phyloP scores from a whole-genome alignment of 2,329 filamentous ascomycete species.

The Alternaria sp. region DNA sequence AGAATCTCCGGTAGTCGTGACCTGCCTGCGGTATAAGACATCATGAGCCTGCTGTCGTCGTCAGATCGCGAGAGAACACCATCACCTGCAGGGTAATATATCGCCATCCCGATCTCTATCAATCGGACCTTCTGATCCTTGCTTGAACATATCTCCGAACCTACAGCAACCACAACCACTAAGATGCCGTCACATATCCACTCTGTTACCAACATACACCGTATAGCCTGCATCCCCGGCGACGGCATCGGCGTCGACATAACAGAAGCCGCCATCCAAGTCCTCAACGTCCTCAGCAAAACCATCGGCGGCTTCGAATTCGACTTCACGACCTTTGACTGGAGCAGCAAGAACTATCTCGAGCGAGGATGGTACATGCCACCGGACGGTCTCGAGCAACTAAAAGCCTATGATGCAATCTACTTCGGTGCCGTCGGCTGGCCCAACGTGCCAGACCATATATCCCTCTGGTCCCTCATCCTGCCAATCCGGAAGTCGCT shows the following conservation, averaged over 20 bases:
- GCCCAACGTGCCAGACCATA: slow-evolving; percentile 69
- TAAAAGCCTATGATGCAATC: slow-evolving; percentile 62
- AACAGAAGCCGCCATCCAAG: slow-evolving; percentile 34
- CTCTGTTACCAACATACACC: slow-evolving; percentile 36
- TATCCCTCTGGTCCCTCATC: slow-evolving; percentile 71
- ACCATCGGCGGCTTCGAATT: slow-evolving; percentile 56
- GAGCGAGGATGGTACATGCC: slow-evolving; percentile 62
- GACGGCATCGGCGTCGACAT: slow-evolving; percentile 45
- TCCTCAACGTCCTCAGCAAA: slow-evolving; percentile 52
- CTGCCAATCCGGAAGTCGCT: slow-evolving; percentile 71
- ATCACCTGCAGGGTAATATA: background rate
- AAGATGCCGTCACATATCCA: slow-evolving; percentile 37
- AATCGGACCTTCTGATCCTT: background rate
- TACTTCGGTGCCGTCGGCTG: slow-evolving; percentile 67
- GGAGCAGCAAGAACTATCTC: slow-evolving; percentile 57
- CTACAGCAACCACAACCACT: background rate
- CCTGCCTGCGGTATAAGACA: background rate
- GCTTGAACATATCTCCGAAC: background rate
- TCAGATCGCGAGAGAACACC: background rate
- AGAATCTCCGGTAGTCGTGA: background rate
- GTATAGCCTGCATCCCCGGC: slow-evolving; percentile 42
- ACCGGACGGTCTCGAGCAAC: slow-evolving; percentile 56
- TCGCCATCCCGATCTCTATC: background rate
- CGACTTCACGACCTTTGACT: slow-evolving; percentile 60
- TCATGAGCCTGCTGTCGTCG: background rate